Percentiles rank a stretch among this genome's conserved stretches.
phyloP scores from a whole-genome alignment of 176 grass and related monocot genomes.

The Carex cristatella region DNA sequence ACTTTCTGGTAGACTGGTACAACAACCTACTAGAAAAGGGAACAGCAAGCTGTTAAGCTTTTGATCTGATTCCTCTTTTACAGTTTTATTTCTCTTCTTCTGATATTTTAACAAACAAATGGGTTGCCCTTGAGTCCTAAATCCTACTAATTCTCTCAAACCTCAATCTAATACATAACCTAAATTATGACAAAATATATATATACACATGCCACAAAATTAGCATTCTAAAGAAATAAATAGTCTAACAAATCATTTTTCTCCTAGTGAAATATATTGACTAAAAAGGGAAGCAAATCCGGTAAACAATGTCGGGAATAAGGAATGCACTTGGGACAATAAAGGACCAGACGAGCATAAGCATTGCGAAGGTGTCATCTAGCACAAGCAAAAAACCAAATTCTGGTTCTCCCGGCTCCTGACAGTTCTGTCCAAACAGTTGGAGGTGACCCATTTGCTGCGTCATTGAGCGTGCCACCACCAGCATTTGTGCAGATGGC shows the following conservation, averaged over 20 bases:
- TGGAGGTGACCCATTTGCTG: constrained; percentile 70
- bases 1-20: constrained; percentile 1
- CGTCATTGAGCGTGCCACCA: constrained; percentile 57
- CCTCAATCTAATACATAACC: not conserved
- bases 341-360: constrained; percentile 76
- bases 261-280: not conserved
- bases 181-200: not conserved
- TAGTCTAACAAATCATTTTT: not conserved
- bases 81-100: not conserved
- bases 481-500: constrained; percentile 93
- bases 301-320: constrained; percentile 30
- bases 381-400: not conserved
- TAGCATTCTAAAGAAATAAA: not conserved
- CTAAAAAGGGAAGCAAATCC: not conserved
- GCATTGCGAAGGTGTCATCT: constrained; percentile 58
- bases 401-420: constrained; percentile 70
- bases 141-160: not conserved
- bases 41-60: not conserved
- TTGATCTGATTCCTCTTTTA: not conserved
- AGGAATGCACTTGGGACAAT: constrained; percentile 68
- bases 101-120: not conserved
- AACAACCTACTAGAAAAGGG: not conserved
- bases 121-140: not conserved
- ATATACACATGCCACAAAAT: not conserved
- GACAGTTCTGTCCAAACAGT: constrained; percentile 68